Conservation (phyloP, 2,329 filamentous ascomycete genomes). For the Onygena corvina region DNA sequence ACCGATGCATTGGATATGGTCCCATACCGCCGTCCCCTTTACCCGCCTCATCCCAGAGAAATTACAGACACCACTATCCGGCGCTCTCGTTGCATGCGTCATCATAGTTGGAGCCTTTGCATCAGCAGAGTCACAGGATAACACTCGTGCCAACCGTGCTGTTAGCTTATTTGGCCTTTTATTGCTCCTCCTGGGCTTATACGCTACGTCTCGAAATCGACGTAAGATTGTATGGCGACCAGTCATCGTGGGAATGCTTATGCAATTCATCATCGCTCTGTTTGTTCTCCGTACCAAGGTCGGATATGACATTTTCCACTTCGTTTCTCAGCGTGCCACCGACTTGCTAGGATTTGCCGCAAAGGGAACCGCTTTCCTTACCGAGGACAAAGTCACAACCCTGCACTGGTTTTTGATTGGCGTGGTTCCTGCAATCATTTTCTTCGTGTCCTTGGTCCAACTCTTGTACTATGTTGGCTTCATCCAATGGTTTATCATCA, state of each 20-base stretch:
- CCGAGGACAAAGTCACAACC: conserved; percentile 27
- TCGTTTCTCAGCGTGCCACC: conserved; percentile 64
- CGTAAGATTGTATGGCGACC: conserved; percentile 54
- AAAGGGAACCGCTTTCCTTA: conserved; percentile 63
- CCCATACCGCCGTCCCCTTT: conserved; percentile 47
- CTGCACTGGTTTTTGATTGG: conserved; percentile 58
- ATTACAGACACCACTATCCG: conserved; percentile 52
- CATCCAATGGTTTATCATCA: conserved; percentile 79
- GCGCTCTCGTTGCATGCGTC: conserved; percentile 51
- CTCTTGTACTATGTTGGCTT: conserved; percentile 69
- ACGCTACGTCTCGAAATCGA: conserved; percentile 58
- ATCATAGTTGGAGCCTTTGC: conserved; percentile 70
- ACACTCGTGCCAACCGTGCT: conserved; percentile 67
- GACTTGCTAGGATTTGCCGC: conserved; percentile 63
- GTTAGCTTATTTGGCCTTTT: conserved; percentile 67
- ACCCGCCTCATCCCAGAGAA: conserved; percentile 54
- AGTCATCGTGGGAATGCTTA: conserved; percentile 77
- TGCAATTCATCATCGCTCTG: conserved; percentile 76
- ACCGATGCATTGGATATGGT: conserved; percentile 58
- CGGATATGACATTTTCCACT: conserved; percentile 84
- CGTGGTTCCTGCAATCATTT: conserved; percentile 86
- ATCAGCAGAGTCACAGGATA: conserved; percentile 58
- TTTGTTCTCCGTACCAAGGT: conserved; percentile 73
- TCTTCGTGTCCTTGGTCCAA: conserved; percentile 88
- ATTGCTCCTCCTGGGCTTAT: conserved; percentile 58